phyloP scores from a whole-genome alignment of 164 flowering plant genomes.

The Aristolochia contorta region DNA sequence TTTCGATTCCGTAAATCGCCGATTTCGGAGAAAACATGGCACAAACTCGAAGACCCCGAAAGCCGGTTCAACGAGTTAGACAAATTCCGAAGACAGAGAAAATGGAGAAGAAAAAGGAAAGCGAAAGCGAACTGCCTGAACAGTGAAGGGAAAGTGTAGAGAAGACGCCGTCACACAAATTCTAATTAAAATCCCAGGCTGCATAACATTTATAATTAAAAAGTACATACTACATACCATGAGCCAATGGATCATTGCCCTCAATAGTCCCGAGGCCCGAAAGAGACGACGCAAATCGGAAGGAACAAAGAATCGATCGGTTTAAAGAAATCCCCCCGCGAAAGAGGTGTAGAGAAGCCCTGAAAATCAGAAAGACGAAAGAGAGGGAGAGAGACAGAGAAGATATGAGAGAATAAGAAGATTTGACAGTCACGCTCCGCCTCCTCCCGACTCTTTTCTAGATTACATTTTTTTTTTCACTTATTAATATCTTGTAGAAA shows the following conservation, averaged over 20 bases:
- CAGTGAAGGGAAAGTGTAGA: background rate
- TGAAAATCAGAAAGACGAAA: slow-evolving; percentile 6
- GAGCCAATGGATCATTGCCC: background rate
- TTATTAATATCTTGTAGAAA: background rate
- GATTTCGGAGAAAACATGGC: background rate
- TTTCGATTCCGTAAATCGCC: background rate
- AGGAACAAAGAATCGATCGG: slow-evolving; percentile 25
- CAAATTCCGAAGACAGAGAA: too few relatives aligned
- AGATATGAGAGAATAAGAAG: slow-evolving; percentile 12
- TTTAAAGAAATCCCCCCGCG: slow-evolving; percentile 36
- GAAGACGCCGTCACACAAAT: background rate
- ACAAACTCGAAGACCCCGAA: too few relatives aligned
- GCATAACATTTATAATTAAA: background rate
- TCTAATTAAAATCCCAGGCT: background rate
- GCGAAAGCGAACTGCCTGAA: background rate
- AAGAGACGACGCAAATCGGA: background rate
- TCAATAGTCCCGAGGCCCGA: background rate
- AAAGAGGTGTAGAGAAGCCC: slow-evolving; percentile 5
- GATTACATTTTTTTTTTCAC: background rate
- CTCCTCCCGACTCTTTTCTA: background rate
- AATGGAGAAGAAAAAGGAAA: too few relatives aligned
- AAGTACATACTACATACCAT: background rate
- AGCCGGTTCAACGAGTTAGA: too few relatives aligned
- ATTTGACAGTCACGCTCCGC: slow-evolving; percentile 17
- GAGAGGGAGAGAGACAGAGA: slow-evolving; percentile 6